Percentiles rank a stretch among this genome's conserved stretches.
Evolutionary conservation across 176 grass and related monocot genomes (phyloP).

Genomic region (Leersia perrieri): DNA sequence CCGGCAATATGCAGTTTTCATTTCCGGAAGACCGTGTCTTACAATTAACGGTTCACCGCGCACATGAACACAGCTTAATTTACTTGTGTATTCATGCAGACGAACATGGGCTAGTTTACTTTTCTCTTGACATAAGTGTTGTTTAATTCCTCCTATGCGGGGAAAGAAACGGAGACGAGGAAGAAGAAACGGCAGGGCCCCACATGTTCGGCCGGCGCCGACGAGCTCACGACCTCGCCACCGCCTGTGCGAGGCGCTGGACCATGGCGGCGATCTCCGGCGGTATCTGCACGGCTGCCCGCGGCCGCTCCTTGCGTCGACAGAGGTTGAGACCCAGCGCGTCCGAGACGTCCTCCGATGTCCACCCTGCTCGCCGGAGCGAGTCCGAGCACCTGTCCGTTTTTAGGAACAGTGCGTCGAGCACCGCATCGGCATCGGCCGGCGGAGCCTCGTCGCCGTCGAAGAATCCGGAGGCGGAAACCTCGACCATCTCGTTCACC

Average conservation of each 20-base stretch:
- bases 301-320: constrained; percentile 25
- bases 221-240: constrained; percentile 37
- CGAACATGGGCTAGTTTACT: constrained; percentile 47
- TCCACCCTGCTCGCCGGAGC: constrained; percentile 82
- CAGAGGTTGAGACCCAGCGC: constrained; percentile 61
- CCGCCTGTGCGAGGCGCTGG: constrained; percentile 62
- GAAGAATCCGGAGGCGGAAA: constrained; percentile 62
- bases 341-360: constrained; percentile 81
- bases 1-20: background rate
- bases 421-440: constrained; percentile 47
- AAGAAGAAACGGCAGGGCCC: background rate
- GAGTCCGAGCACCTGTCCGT: constrained; percentile 82
- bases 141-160: constrained; percentile 30
- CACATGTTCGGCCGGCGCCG: constrained; percentile 8
- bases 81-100: constrained; percentile 31
- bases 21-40: constrained; percentile 13
- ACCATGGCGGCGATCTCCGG: constrained; percentile 76
- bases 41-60: constrained; percentile 11
- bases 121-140: constrained; percentile 32
- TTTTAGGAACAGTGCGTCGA: constrained; percentile 74
- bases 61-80: constrained; percentile 44
- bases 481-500: constrained; percentile 72
- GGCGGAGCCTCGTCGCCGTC: constrained; percentile 50
- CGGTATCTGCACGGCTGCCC: constrained; percentile 44
- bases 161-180: background rate